These are phyloP conservation scores for Ophiocordyceps robertsii DNA, from an alignment of 2,329 filamentous ascomycete genomes.

Conservation along the genomic window DNA sequence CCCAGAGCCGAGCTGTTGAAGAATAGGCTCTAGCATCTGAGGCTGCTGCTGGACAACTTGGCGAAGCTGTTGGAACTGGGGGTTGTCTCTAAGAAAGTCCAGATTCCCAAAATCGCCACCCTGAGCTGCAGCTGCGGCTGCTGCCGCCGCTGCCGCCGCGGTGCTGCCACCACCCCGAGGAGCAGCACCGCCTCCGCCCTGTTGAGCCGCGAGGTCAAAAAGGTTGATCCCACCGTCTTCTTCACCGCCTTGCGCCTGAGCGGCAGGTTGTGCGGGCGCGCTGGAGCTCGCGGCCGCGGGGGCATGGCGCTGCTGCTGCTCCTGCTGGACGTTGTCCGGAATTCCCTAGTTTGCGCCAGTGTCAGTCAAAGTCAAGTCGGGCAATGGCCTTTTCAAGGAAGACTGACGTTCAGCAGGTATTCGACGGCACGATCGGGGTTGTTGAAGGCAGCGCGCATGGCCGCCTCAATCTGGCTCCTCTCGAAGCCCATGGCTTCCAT, in stretches of 20 bases:
- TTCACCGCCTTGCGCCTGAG: constrained; percentile 31
- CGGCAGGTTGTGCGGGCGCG: constrained; percentile 21
- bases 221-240: constrained; percentile 68
- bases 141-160: constrained; percentile 10
- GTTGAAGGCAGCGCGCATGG: constrained; percentile 92
- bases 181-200: constrained; percentile 33
- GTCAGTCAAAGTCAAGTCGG: background rate
- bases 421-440: constrained; percentile 97
- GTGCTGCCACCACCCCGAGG: constrained; percentile 27
- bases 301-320: constrained; percentile 41
- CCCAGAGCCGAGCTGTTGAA: constrained; percentile 88
- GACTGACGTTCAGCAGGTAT: constrained; percentile 72
- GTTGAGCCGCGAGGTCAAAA: constrained; percentile 83
- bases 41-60: constrained; percentile 96
- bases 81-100: constrained; percentile 87
- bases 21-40: constrained; percentile 94
- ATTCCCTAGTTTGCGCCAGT: constrained; percentile 53
- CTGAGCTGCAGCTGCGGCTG: constrained; percentile 34
- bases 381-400: background rate
- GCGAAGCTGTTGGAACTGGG: constrained; percentile 94
- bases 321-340: constrained; percentile 66
- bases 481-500: constrained; percentile 98
- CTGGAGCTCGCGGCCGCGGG: constrained; percentile 28
- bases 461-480: constrained; percentile 74
- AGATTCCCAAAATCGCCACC: constrained; percentile 57